Evolutionary conservation across 768 basidiomycete genomes (phyloP).

Genomic region (Psilocybe sp.): DNA sequence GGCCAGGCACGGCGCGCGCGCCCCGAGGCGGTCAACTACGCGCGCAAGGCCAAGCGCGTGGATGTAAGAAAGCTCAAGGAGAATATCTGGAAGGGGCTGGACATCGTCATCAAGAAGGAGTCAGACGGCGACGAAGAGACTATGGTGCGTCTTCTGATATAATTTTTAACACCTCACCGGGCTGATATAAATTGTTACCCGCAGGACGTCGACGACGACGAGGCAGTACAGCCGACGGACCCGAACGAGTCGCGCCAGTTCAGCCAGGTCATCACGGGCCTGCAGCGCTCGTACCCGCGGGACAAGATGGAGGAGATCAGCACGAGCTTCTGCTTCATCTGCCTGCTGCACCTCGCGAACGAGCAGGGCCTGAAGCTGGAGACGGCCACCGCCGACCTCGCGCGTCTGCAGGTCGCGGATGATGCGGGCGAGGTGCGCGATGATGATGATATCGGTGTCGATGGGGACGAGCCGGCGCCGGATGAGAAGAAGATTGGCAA

Average conservation of each 20-base stretch:
- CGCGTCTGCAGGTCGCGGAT: background rate
- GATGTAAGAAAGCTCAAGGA: conserved; percentile 97
- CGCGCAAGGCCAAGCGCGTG: conserved; percentile 93
- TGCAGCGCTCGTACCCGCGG: conserved; percentile 79
- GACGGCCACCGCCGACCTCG: conserved; percentile 27
- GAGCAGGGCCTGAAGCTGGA: conserved; percentile 91
- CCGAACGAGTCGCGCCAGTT: conserved; percentile 68
- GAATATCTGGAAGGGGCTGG: conserved; percentile 93
- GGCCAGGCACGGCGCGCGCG: conserved; percentile 72
- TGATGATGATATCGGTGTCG: too few relatives aligned
- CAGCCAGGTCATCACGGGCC: conserved; percentile 76
- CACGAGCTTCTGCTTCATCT: conserved; percentile 99
- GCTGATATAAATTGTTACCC: background rate
- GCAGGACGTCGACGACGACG: conserved; percentile 53
- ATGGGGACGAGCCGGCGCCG: conserved; percentile 15
- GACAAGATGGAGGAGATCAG: conserved; percentile 99
- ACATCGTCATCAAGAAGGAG: conserved; percentile 61
- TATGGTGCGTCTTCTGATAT: conserved; percentile 45
- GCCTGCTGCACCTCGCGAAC: conserved; percentile 92
- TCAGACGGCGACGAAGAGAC: conserved; percentile 36
- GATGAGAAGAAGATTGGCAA: conserved; percentile 53
- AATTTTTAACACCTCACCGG: background rate
- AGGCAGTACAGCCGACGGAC: conserved; percentile 45
- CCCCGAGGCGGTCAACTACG: conserved; percentile 90
- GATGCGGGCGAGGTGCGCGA: conserved; percentile 27